Evolutionary conservation across 2,329 filamentous ascomycete genomes (phyloP), one percentile per base, ranked within the genome.

Genomic region (Pestalotiopsis fici): DNA sequence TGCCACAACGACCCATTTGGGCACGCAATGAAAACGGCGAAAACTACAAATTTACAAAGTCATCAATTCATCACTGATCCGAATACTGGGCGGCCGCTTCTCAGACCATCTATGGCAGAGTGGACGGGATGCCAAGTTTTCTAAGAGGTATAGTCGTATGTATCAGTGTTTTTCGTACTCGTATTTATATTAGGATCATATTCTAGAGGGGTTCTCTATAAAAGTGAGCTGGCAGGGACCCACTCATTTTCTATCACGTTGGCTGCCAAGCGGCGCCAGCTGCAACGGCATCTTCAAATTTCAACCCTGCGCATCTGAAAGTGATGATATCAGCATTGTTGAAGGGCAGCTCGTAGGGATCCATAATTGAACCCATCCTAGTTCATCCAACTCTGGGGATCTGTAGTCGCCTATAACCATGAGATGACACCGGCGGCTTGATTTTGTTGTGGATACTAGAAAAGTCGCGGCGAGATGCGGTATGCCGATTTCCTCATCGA

Each of bases 401-500:
- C n/a, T n/a, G n/a, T 23, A 21, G 27, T 27, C 23, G 55, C 2
- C 11, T 50, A 50, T 57, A 18, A 31, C 18, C n/a, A 65, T 59
- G 64, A 65, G 64, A 47, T 64, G 62, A 64, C 9, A 64, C 15
- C 21, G 23, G 23, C 37, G 25, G 4, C 12, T 65, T 65, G 59
- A 57, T 67, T n/a, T 39, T 27, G 47, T 67, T 59, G 55, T 56
- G 43, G 21, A 66, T n/a, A 67, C 4, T 4, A 27, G 23, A 65
- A 28, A 37, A 70, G 64, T 64, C 59, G 68, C 61, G 69, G 71
- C 69, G 68, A 50, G 18, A 90, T 90, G 87, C 82, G 87, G 78
- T 82, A 89, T 85, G 87, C 86, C 81, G 90, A 87, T 81, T 88
- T 85, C 75, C 81, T 85, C 70, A 83, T 94, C 76, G 93, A 95